Base-by-base conservation (phyloP, 768 basidiomycete genomes). In the Amanita molliuscula region DNA sequence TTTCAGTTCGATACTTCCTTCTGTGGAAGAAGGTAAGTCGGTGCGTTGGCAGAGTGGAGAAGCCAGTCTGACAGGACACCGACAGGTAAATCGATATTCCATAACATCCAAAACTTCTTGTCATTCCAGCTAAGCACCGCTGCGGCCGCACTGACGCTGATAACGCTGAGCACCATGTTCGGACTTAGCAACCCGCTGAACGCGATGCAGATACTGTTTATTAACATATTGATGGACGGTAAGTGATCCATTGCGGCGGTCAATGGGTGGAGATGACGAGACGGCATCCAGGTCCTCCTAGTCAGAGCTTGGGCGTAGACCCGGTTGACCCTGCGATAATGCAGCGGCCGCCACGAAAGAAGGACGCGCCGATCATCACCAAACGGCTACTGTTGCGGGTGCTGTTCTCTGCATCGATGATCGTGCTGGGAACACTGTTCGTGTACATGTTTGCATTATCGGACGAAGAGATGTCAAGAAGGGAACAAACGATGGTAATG, bases 151-250 rank as follows among this genome's bases (percentile, higher is more conserved):
- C 71, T 98, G 56, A 84, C 88, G n/a, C 73, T 98, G 56, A 97
- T 98, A 67, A 94, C 94, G 1, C 72, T 97, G 50, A 91, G 88
- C 63, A 98, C 94, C 18, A 75, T 93, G 63, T 80, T 98, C 58
- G 82, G 86, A 11, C 73, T 96, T 29, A 83, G 81, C 58, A 97
- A 95, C 60, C 94, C 94, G 3, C 74, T 98, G 54, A 98, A 98
- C 59, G 84, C 94, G 3, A 97, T 97, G 93, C 93, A 98, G 65
- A 98, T 98, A 59, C 69, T 98, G n/a, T 98, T 96, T 63, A 97
- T 97, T 61, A 97, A 98, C 67, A 96, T 97, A 62, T 77, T 98
- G 43, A 98, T 98, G 94, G 95, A 98, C 56, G 93, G 92, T 85
- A 50, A 29, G 75, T 65, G 15, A 26, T 50, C 21, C 40, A 36